A percentile compares a stretch with the other conserved stretches of the same genome.
These are phyloP conservation scores for Pleurotus giganteus DNA, from an alignment of 768 basidiomycete genomes.

Conservation along the genomic window DNA sequence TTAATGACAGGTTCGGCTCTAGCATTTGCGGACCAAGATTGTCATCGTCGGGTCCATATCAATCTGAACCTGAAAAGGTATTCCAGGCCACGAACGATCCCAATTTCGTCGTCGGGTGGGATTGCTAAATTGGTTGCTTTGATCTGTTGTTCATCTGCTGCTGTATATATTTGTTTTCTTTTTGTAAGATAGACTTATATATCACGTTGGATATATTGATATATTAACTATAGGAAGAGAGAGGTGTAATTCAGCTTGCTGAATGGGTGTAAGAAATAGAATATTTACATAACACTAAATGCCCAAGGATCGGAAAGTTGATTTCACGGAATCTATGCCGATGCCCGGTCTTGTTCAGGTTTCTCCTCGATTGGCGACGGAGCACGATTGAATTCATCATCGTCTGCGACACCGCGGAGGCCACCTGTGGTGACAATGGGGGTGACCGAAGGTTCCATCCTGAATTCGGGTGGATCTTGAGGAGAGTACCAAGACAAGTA, in stretches of 20 bases:
- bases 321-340: too few relatives aligned
- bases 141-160: conserved; percentile 8
- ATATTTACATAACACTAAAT: conserved; percentile 9
- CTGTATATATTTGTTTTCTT: conserved; percentile 10
- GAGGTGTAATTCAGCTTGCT: not conserved
- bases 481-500: conserved; percentile 52
- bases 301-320: conserved; percentile 11
- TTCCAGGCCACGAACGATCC: conserved; percentile 15
- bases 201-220: not conserved
- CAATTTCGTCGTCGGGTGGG: conserved; percentile 71
- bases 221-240: not conserved
- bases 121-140: conserved; percentile 46
- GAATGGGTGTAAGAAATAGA: not conserved
- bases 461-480: conserved; percentile 26
- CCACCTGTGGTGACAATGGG: conserved; percentile 34
- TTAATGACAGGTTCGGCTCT: conserved; percentile 68
- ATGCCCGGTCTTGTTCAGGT: conserved; percentile 22
- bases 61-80: conserved; percentile 14
- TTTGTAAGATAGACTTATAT: not conserved
- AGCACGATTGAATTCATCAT: conserved; percentile 16
- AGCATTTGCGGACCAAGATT: conserved; percentile 61
- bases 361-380: conserved; percentile 27
- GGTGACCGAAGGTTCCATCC: conserved; percentile 18
- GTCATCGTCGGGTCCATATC: conserved; percentile 23
- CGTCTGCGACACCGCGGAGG: conserved; percentile 36